Conservation (phyloP, 805 yeast species). For the Starmerella tilneyi region DNA sequence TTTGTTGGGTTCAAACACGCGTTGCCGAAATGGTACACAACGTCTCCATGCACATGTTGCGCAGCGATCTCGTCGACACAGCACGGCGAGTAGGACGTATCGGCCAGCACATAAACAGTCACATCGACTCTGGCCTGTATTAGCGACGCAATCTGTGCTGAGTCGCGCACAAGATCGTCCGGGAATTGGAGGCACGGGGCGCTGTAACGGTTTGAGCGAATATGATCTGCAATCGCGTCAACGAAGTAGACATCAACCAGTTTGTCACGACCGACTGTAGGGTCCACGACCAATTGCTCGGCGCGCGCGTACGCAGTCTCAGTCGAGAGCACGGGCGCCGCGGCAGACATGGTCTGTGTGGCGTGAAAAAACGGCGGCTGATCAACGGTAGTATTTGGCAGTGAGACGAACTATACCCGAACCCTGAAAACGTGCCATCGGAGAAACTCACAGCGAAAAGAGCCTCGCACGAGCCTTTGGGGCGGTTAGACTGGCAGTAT, state of each 20-base stretch:
- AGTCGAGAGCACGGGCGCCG: slow-evolving; percentile 67
- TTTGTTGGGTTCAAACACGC: slow-evolving; percentile 79
- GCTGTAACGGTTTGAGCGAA: slow-evolving; percentile 35
- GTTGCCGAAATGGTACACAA: slow-evolving; percentile 88
- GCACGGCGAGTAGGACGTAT: slow-evolving; percentile 89
- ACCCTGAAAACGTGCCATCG: background rate
- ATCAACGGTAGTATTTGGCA: background rate
- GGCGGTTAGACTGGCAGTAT: too few species aligned
- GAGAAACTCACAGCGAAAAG: background rate
- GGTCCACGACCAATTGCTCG: slow-evolving; percentile 5
- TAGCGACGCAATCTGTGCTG: slow-evolving; percentile 52
- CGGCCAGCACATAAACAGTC: slow-evolving; percentile 74
- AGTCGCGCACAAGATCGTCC: slow-evolving; percentile 65
- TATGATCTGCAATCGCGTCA: slow-evolving; percentile 37
- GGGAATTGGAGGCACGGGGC: slow-evolving; percentile 84
- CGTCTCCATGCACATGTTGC: slow-evolving; percentile 75
- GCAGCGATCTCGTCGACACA: slow-evolving; percentile 97
- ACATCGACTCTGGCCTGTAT: slow-evolving; percentile 22
- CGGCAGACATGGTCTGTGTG: slow-evolving; percentile 25
- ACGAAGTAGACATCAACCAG: slow-evolving; percentile 49
- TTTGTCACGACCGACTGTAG: slow-evolving; percentile 26
- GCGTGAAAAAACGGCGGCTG: slow-evolving; percentile 3
- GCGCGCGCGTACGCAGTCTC: slow-evolving; percentile 55
- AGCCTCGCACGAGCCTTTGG: background rate
- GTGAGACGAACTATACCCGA: too few species aligned